These are phyloP conservation scores for Aureobasidium sp. DNA, from an alignment of 2,329 filamentous ascomycete genomes.

Conservation along the genomic window DNA sequence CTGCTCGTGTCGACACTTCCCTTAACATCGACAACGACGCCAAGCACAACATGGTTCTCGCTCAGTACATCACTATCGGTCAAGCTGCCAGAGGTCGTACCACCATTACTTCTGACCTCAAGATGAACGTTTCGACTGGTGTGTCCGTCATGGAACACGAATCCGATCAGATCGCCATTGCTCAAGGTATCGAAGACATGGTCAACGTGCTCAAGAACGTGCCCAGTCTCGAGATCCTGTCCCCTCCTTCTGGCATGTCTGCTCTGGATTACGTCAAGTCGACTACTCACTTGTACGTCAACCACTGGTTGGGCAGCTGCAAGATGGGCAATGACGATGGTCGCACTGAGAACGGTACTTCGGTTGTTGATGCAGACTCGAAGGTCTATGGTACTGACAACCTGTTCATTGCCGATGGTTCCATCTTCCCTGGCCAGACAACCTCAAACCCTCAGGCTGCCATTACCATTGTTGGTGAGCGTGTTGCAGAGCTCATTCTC, in stretches of 20 bases:
- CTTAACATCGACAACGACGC: constrained; percentile 1
- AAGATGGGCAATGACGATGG: constrained; percentile 10
- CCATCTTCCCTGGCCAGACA: constrained; percentile 11
- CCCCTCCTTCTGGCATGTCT: constrained; percentile 4
- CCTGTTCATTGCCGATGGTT: constrained; percentile 13
- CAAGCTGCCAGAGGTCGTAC: constrained; percentile 1
- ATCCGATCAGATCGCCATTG: not conserved
- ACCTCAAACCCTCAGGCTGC: constrained; percentile 45
- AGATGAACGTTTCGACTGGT: not conserved
- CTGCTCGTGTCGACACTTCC: constrained; percentile 10
- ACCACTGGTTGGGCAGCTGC: constrained; percentile 12
- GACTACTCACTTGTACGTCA: constrained; percentile 5
- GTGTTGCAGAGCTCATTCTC: constrained; percentile 46
- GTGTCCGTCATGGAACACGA: not conserved
- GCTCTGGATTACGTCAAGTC: constrained; percentile 5
- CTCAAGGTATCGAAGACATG: constrained; percentile 6
- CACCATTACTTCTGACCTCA: constrained; percentile 6
- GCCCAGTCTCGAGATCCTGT: not conserved
- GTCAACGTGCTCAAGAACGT: not conserved
- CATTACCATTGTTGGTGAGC: constrained; percentile 57
- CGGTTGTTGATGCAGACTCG: constrained; percentile 4
- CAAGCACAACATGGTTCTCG: constrained; percentile 9
- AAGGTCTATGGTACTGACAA: constrained; percentile 15
- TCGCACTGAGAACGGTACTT: not conserved
- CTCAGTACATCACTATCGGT: constrained; percentile 8